phyloP scores from a whole-genome alignment of 2,329 filamentous ascomycete species.

The Mycocentrospora acerina region DNA sequence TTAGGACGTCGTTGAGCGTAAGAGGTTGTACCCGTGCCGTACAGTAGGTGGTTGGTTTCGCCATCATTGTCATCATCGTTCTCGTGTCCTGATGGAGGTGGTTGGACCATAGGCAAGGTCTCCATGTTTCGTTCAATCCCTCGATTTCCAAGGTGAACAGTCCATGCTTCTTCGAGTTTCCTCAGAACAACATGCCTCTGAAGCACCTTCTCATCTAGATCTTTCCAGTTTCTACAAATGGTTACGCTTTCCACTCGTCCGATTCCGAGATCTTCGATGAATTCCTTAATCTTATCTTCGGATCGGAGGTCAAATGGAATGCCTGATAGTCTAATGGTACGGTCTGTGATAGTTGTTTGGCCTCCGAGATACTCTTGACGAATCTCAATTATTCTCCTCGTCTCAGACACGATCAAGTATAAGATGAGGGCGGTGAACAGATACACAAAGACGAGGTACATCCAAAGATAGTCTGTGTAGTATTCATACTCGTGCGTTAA shows the following conservation, averaged over 20 bases:
- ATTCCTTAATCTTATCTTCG: conserved; percentile 79
- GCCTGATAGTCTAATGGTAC: conserved; percentile 87
- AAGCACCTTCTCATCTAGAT: conserved; percentile 73
- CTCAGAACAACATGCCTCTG: conserved; percentile 66
- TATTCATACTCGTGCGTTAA: conserved; percentile 39
- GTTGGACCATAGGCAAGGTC: conserved; percentile 54
- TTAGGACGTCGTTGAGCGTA: conserved; percentile 61
- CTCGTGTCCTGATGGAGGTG: conserved; percentile 40
- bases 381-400: conserved; percentile 78
- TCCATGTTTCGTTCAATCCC: conserved; percentile 51
- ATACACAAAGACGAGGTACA: conserved; percentile 93
- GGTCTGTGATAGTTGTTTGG: conserved; percentile 93
- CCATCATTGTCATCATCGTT: conserved; percentile 44
- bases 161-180: conserved; percentile 81
- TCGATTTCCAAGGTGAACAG: conserved; percentile 67
- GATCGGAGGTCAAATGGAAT: conserved; percentile 78
- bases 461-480: conserved; percentile 73
- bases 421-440: conserved; percentile 81
- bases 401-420: conserved; percentile 81
- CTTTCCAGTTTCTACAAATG: conserved; percentile 82
- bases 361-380: conserved; percentile 90
- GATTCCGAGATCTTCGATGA: conserved; percentile 85
- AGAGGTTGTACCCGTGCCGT: conserved; percentile 46
- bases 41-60: conserved; percentile 63
- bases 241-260: conserved; percentile 87